phyloP scores from a whole-genome alignment of 2,329 filamentous ascomycete genomes.

The Trichoderma sp. region DNA sequence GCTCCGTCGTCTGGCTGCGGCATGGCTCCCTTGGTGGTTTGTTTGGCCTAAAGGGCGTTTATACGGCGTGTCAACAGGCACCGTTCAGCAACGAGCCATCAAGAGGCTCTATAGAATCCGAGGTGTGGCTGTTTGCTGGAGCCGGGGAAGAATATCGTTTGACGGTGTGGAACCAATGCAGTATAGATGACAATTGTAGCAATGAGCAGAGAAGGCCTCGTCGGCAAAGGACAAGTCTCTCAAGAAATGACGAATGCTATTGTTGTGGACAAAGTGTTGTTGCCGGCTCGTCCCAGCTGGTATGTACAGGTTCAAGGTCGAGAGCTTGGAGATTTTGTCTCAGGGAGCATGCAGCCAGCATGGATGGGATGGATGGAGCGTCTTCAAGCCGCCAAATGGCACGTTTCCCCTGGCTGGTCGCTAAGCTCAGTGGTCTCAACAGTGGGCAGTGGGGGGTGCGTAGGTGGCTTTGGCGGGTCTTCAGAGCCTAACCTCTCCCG shows the following conservation, averaged over 20 bases:
- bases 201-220: neutral
- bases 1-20: conserved; percentile 33
- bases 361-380: neutral
- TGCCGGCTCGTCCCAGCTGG: conserved; percentile 8
- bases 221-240: neutral
- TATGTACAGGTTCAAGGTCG: conserved; percentile 17
- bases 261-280: conserved; percentile 1
- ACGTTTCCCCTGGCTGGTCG: conserved; percentile 16
- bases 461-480: conserved; percentile 19
- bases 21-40: conserved; percentile 29
- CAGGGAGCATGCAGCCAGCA: conserved; percentile 14
- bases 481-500: conserved; percentile 14
- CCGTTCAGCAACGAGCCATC: conserved; percentile 18
- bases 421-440: conserved; percentile 11
- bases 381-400: conserved; percentile 14
- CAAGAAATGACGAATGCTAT: conserved; percentile 9
- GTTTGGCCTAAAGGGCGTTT: conserved; percentile 3
- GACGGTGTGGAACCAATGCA: conserved; percentile 9
- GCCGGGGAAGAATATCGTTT: conserved; percentile 6
- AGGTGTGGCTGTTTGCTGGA: neutral
- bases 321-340: conserved; percentile 19
- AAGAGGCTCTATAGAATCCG: neutral
- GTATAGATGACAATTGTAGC: conserved; percentile 16
- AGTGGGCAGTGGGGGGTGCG: conserved; percentile 10
- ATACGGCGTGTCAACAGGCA: neutral